Evolutionary conservation across 1,284 basidiomycete genomes (phyloP).

Genomic region (Pterulicium gracile): DNA sequence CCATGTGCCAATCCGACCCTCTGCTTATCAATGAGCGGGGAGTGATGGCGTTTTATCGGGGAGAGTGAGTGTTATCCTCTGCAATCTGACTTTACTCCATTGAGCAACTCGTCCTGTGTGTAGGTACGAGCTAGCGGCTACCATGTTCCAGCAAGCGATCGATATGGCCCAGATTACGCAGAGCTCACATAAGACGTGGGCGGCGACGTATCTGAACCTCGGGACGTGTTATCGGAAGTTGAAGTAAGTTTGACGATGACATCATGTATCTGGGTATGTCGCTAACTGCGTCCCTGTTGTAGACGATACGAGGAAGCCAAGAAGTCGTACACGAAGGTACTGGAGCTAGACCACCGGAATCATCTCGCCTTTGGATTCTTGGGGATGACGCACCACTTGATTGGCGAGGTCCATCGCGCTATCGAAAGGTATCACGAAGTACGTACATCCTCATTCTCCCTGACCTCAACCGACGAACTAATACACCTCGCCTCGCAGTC

Average conservation of each 20-base stretch:
- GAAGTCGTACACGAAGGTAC: constrained; percentile 59
- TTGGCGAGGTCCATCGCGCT: constrained; percentile 63
- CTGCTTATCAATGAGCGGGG: constrained; percentile 88
- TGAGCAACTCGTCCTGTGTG: constrained; percentile 7
- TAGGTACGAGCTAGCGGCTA: constrained; percentile 53
- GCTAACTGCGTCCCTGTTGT: constrained; percentile 3
- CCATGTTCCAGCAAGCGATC: constrained; percentile 64
- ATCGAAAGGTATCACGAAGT: constrained; percentile 88
- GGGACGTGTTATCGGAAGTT: constrained; percentile 80
- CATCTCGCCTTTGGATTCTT: constrained; percentile 72
- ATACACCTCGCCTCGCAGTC: background rate
- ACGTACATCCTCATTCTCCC: constrained; percentile 12
- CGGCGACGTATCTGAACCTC: constrained; percentile 81
- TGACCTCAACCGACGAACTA: background rate
- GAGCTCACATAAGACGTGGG: constrained; percentile 76
- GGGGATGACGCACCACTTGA: constrained; percentile 74
- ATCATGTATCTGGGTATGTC: background rate
- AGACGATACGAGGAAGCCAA: constrained; percentile 67
- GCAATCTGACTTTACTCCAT: constrained; percentile 4
- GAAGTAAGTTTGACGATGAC: constrained; percentile 36
- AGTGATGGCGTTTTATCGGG: constrained; percentile 83
- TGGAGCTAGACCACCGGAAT: constrained; percentile 74
- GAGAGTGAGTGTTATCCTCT: constrained; percentile 45
- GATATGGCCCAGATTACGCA: constrained; percentile 73
- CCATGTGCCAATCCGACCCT: constrained; percentile 81